Evolutionary conservation across 2,329 filamentous ascomycete species (phyloP).

Genomic region (Colletotrichum sp.): DNA sequence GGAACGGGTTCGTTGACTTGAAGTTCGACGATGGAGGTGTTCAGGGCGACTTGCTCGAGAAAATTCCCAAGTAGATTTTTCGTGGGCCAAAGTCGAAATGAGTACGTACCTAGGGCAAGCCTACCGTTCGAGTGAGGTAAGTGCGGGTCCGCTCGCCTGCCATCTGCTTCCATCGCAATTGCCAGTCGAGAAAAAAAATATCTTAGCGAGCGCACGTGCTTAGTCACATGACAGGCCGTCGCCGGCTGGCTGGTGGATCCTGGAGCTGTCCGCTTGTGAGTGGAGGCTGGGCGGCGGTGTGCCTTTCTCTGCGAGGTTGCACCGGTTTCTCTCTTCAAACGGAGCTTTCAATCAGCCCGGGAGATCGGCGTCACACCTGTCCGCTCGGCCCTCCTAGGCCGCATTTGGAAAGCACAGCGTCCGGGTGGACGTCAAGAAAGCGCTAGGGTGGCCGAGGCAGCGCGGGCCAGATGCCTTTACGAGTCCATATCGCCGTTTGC

Average conservation of each 20-base stretch:
- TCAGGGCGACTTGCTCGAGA: constrained; percentile 26
- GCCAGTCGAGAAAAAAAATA: neutral
- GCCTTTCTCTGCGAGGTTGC: neutral
- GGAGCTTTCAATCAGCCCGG: constrained; percentile 9
- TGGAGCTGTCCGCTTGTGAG: neutral
- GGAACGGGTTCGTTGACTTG: constrained; percentile 25
- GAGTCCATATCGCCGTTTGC: constrained; percentile 15
- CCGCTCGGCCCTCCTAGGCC: constrained; percentile 14
- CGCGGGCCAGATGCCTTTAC: constrained; percentile 16
- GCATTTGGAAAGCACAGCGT: constrained; percentile 11
- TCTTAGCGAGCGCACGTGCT: neutral
- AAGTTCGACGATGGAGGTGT: constrained; percentile 23
- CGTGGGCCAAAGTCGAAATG: constrained; percentile 8
- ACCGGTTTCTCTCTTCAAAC: constrained; percentile 2
- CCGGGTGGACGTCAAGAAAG: neutral
- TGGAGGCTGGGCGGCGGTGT: neutral
- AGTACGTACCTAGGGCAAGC: constrained; percentile 33
- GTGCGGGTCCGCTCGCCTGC: neutral
- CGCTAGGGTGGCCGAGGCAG: constrained; percentile 9
- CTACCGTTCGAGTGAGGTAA: constrained; percentile 15
- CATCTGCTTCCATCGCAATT: neutral
- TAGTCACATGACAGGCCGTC: neutral
- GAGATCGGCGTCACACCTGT: constrained; percentile 14
- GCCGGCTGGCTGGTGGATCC: neutral
- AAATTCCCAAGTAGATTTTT: neutral